A percentile compares a stretch with the other conserved stretches of the same genome.
These are phyloP conservation scores for Ogataea wickerhamii DNA, from an alignment of 805 yeast species.

Conservation along the genomic window DNA sequence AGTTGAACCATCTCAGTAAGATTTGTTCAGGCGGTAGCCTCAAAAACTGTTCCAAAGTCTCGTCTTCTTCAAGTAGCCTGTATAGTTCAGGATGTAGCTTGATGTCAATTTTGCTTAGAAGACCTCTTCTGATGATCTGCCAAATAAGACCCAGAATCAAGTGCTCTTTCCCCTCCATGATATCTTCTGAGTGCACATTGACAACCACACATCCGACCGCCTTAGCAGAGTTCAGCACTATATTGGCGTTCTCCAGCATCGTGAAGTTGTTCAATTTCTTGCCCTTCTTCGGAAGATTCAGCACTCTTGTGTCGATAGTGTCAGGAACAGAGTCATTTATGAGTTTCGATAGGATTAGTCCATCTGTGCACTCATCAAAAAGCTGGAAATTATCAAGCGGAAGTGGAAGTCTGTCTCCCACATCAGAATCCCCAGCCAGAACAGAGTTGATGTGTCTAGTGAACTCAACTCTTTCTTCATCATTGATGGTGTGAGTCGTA, in stretches of 20 bases:
- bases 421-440: constrained; percentile 79
- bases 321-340: constrained; percentile 98
- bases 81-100: constrained; percentile 95
- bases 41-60: constrained; percentile 92
- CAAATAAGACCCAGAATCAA: constrained; percentile 87
- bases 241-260: constrained; percentile 95
- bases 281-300: constrained; percentile 79
- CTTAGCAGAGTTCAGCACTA: constrained; percentile 96
- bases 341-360: constrained; percentile 85
- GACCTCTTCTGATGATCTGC: constrained; percentile 97
- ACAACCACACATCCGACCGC: constrained; percentile 99
- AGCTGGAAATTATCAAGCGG: constrained; percentile 93
- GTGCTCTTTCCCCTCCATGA: constrained; percentile 89
- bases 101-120: constrained; percentile 91
- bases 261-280: constrained; percentile 88
- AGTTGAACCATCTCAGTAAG: constrained; percentile 94
- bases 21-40: constrained; percentile 98
- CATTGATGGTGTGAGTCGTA: constrained; percentile 93
- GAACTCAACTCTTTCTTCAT: constrained; percentile 93
- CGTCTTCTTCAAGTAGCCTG: constrained; percentile 92
- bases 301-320: constrained; percentile 96
- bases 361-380: constrained; percentile 95
- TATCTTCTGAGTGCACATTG: constrained; percentile 94
- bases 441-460: constrained; percentile 94
- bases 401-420: constrained; percentile 83